phyloP scores from a whole-genome alignment of 164 flowering plant species.

The Macadamia integrifolia region DNA sequence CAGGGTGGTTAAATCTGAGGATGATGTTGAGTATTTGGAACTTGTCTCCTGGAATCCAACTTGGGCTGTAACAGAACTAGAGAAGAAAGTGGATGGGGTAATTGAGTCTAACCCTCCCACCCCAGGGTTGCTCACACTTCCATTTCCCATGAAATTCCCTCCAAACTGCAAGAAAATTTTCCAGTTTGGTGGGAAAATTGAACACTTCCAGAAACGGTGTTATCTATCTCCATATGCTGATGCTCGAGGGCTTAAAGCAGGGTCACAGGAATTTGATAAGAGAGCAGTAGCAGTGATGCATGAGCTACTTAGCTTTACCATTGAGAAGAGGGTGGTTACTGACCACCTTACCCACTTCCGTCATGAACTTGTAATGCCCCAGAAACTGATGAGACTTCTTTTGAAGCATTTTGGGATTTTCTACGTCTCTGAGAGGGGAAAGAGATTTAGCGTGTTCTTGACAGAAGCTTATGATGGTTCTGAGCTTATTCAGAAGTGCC shows the following conservation, averaged over 20 bases:
- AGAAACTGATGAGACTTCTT: conserved; percentile 83
- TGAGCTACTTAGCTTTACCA: conserved; percentile 80
- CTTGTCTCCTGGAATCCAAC: conserved; percentile 73
- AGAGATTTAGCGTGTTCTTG: conserved; percentile 74
- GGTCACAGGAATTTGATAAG: conserved; percentile 81
- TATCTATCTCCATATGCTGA: conserved; percentile 94
- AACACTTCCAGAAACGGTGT: conserved; percentile 67
- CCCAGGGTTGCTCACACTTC: conserved; percentile 70
- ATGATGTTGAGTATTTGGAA: conserved; percentile 62
- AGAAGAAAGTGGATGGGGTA: conserved; percentile 46
- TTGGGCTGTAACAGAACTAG: conserved; percentile 93
- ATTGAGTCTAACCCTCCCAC: conserved; percentile 21
- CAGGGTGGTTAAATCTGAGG: conserved; percentile 44
- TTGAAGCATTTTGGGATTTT: conserved; percentile 88
- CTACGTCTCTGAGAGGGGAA: conserved; percentile 94
- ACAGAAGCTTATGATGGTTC: conserved; percentile 84
- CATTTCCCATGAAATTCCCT: conserved; percentile 88
- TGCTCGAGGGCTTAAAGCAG: conserved; percentile 60
- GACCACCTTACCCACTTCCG: conserved; percentile 88
- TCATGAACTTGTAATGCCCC: conserved; percentile 77
- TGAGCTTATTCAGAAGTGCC: conserved; percentile 72
- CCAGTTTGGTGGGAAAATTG: conserved; percentile 54
- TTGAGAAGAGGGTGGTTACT: conserved; percentile 78
- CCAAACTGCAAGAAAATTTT: conserved; percentile 55
- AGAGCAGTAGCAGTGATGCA: conserved; percentile 91